Evolutionary conservation across 331 rosid genomes (phyloP).

Genomic region (Acacia pycnantha): DNA sequence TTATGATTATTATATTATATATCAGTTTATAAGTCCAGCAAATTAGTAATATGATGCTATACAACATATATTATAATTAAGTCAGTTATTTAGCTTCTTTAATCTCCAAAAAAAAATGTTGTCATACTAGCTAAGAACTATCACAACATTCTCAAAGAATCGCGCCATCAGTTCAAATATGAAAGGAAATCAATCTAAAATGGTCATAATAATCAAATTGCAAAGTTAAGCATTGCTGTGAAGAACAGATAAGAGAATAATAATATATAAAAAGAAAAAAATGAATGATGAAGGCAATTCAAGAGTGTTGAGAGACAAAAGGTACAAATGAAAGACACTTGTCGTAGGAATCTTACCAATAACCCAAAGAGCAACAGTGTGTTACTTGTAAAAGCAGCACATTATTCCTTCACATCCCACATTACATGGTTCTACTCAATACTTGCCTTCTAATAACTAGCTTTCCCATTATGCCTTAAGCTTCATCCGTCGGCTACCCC

Average conservation of each 20-base stretch:
- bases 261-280: no score
- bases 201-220: background rate
- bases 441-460: background rate
- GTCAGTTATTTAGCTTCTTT: no score
- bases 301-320: background rate
- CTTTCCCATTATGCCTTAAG: background rate
- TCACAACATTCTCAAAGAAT: background rate
- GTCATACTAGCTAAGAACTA: no score
- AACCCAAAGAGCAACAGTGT: background rate
- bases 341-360: slow-evolving; percentile 17
- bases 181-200: background rate
- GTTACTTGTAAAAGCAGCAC: slow-evolving; percentile 2
- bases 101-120: no score
- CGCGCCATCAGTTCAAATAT: background rate
- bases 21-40: no score
- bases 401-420: background rate
- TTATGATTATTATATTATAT: no score
- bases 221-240: no score
- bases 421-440: slow-evolving; percentile 19
- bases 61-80: no score
- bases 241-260: no score
- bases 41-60: no score
- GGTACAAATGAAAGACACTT: background rate
- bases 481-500: background rate
- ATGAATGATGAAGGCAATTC: background rate